phyloP scores from a whole-genome alignment of 2,329 filamentous ascomycete genomes.

The Graphilbum fragrans region DNA sequence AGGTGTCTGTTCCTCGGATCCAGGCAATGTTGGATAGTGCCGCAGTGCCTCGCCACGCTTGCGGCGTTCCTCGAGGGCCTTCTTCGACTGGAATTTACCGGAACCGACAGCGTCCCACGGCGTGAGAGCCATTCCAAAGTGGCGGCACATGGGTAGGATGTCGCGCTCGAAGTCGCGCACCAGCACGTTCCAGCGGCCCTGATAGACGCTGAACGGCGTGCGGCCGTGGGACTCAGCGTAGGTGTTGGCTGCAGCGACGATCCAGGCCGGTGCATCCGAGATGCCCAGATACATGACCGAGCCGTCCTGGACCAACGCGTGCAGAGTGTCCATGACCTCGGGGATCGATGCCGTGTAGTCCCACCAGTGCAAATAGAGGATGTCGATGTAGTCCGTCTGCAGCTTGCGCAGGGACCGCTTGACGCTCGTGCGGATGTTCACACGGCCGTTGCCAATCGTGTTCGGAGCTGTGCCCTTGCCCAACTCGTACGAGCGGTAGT shows the following conservation, averaged over 20 bases:
- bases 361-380: conserved; percentile 33
- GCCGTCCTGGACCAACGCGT: conserved; percentile 26
- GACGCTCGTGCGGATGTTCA: conserved; percentile 28
- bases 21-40: too few species aligned
- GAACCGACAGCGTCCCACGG: conserved; percentile 49
- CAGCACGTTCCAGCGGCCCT: conserved; percentile 24
- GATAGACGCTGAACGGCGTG: conserved; percentile 25
- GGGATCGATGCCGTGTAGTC: conserved; percentile 27
- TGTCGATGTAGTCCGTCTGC: conserved; percentile 29
- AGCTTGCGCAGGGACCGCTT: conserved; percentile 31
- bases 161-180: conserved; percentile 24
- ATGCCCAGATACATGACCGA: conserved; percentile 29
- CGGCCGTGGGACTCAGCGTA: conserved; percentile 22
- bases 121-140: conserved; percentile 35
- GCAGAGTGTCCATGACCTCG: conserved; percentile 29
- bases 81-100: conserved; percentile 34
- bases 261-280: conserved; percentile 27
- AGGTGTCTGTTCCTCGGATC: conserved; percentile 24
- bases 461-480: conserved; percentile 27
- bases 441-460: conserved; percentile 28
- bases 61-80: conserved; percentile 16
- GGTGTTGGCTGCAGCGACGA: conserved; percentile 24
- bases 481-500: conserved; percentile 25
- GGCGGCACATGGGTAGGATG: conserved; percentile 27
- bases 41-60: conserved; percentile 26